phyloP scores from a whole-genome alignment of 2,329 filamentous ascomycete genomes.

The Exophiala sideris region DNA sequence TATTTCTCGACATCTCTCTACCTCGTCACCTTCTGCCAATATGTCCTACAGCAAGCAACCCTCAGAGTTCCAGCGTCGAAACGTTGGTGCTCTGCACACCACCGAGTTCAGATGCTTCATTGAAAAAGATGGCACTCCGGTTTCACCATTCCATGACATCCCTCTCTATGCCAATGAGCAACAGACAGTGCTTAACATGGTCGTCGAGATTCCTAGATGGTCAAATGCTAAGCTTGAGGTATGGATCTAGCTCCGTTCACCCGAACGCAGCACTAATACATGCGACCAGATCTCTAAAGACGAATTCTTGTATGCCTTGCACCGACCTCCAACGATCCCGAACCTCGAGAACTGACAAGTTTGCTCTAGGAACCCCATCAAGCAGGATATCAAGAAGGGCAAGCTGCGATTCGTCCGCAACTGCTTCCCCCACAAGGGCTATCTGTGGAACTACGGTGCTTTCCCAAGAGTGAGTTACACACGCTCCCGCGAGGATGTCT shows the following conservation, averaged over 20 bases:
- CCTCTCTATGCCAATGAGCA: slow-evolving; percentile 96
- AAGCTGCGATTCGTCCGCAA: slow-evolving; percentile 99
- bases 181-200: slow-evolving; percentile 96
- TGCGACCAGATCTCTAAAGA: slow-evolving; percentile 86
- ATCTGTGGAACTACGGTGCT: slow-evolving; percentile 99
- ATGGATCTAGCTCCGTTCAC: slow-evolving; percentile 38
- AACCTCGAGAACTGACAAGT: slow-evolving; percentile 1
- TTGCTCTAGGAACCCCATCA: slow-evolving; percentile 74
- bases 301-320: slow-evolving; percentile 63
- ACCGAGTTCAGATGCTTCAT: slow-evolving; percentile 96
- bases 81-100: slow-evolving; percentile 85
- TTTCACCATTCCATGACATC: slow-evolving; percentile 98
- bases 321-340: neutral
- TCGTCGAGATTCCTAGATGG: slow-evolving; percentile 99
- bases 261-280: slow-evolving; percentile 8
- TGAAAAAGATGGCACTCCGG: slow-evolving; percentile 90
- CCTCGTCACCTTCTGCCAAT: slow-evolving; percentile 30
- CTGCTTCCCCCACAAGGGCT: slow-evolving; percentile 99
- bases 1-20: slow-evolving; percentile 49
- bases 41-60: slow-evolving; percentile 52
- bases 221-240: slow-evolving; percentile 99
- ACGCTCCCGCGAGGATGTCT: neutral
- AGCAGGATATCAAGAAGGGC: slow-evolving; percentile 99
- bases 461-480: slow-evolving; percentile 78
- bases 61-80: slow-evolving; percentile 72